Conservation (phyloP, 805 yeast genomes). For the Schwanniomyces occidentalis region DNA sequence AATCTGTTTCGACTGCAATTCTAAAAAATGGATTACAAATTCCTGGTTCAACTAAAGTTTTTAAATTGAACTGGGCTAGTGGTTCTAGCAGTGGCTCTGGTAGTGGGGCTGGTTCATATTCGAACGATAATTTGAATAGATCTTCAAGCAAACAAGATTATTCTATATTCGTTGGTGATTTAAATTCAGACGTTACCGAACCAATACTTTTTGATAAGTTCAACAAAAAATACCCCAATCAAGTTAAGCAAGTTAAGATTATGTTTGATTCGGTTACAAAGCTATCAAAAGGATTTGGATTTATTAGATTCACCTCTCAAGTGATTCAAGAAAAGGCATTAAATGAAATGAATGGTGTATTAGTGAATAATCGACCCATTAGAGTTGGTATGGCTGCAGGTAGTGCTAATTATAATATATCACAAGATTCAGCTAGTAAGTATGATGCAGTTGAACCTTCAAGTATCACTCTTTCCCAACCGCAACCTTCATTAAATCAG, state of each 20-base stretch:
- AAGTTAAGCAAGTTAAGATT: conserved; percentile 69
- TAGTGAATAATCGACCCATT: conserved; percentile 72
- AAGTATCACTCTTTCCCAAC: conserved; percentile 33
- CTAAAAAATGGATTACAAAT: conserved; percentile 66
- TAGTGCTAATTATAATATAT: conserved; percentile 10
- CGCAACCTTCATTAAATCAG: conserved; percentile 57
- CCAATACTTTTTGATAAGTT: conserved; percentile 63
- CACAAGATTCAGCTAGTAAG: conserved; percentile 8
- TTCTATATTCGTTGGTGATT: conserved; percentile 85
- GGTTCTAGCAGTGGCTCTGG: conserved; percentile 27
- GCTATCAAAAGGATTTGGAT: conserved; percentile 82
- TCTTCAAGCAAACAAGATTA: conserved; percentile 13
- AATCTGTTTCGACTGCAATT: conserved; percentile 66
- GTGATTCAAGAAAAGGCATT: conserved; percentile 72
- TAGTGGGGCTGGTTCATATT: conserved; percentile 3
- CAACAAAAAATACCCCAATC: conserved; percentile 65
- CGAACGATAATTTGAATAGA: background rate
- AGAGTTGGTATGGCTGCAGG: conserved; percentile 59
- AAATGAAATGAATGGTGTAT: conserved; percentile 77
- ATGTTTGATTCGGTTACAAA: conserved; percentile 74
- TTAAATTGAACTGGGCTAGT: conserved; percentile 83
- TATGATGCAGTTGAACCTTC: conserved; percentile 15
- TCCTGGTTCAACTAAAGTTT: conserved; percentile 60
- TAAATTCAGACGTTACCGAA: conserved; percentile 74
- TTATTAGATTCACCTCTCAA: conserved; percentile 70